These are phyloP conservation scores for Xylariaceae sp. DNA, from an alignment of 2,329 filamentous ascomycete species.

Conservation along the genomic window DNA sequence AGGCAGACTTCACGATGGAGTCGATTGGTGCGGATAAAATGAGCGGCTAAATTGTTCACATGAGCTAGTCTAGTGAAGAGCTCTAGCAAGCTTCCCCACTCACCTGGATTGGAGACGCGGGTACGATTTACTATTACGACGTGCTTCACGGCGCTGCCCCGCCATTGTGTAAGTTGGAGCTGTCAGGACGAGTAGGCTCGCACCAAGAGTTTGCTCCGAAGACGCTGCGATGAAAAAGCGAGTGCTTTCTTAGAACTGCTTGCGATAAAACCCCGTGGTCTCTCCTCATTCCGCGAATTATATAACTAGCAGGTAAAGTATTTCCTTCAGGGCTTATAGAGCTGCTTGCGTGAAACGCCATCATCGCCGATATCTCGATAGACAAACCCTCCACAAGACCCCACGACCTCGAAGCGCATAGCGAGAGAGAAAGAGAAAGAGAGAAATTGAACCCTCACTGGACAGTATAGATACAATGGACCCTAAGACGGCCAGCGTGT, in stretches of 20 bases:
- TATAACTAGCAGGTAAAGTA: no score
- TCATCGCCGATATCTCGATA: slow-evolving; percentile 2
- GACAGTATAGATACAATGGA: no score
- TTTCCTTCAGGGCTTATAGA: no score
- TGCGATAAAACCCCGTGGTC: no score
- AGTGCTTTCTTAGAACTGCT: background rate
- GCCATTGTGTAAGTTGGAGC: slow-evolving; percentile 19
- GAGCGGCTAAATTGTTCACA: slow-evolving; percentile 24
- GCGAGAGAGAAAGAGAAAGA: background rate
- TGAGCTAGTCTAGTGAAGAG: background rate
- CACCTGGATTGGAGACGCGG: slow-evolving; percentile 13
- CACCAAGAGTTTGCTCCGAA: slow-evolving; percentile 18
- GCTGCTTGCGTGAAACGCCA: slow-evolving; percentile 11
- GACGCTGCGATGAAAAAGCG: slow-evolving; percentile 9
- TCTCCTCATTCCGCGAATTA: no score
- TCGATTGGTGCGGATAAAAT: slow-evolving; percentile 28
- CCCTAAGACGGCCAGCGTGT: slow-evolving; percentile 25
- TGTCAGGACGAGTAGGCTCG: slow-evolving; percentile 16
- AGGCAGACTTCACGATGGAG: slow-evolving; percentile 5
- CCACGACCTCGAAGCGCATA: background rate
- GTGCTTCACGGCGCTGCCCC: slow-evolving; percentile 14
- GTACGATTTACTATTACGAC: slow-evolving; percentile 27
- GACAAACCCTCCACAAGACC: no score
- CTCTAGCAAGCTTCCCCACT: background rate
- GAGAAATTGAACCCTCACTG: background rate